phyloP scores from a whole-genome alignment of 345 rosid genomes.

The Eucalyptus cladocalyx region DNA sequence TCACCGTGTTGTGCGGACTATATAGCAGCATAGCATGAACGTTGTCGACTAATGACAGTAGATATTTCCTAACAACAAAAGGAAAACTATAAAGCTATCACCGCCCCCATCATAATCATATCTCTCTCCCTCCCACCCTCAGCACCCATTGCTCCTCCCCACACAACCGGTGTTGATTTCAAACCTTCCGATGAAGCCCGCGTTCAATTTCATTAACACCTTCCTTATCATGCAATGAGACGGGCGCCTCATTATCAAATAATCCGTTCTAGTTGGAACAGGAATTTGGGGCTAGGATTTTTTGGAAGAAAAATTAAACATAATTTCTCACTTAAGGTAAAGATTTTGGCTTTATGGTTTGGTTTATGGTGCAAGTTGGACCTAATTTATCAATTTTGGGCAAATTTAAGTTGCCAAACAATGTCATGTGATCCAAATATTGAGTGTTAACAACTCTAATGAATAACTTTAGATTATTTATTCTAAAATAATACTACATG shows the following conservation, averaged over 20 bases:
- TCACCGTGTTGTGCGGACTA: too few relatives aligned
- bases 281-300: not conserved
- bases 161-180: not conserved
- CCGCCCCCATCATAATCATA: not conserved
- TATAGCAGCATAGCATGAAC: not conserved
- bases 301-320: not conserved
- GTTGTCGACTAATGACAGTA: not conserved
- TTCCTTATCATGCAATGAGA: not conserved
- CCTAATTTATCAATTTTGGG: not conserved
- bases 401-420: not conserved
- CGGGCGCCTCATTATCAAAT: not conserved
- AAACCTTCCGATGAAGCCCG: not conserved
- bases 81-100: not conserved
- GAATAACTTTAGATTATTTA: not conserved
- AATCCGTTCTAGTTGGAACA: not conserved
- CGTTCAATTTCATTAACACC: not conserved
- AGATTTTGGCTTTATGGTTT: not conserved
- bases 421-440: not conserved
- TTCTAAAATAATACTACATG: not conserved
- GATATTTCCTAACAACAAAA: not conserved
- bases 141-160: not conserved
- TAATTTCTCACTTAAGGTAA: not conserved
- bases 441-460: not conserved
- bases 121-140: not conserved
- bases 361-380: not conserved